A percentile compares a stretch with the other conserved stretches of the same genome.
These are phyloP conservation scores for Chaetomiaceae sp. DNA, from an alignment of 2,329 filamentous ascomycete species.

Conservation along the genomic window DNA sequence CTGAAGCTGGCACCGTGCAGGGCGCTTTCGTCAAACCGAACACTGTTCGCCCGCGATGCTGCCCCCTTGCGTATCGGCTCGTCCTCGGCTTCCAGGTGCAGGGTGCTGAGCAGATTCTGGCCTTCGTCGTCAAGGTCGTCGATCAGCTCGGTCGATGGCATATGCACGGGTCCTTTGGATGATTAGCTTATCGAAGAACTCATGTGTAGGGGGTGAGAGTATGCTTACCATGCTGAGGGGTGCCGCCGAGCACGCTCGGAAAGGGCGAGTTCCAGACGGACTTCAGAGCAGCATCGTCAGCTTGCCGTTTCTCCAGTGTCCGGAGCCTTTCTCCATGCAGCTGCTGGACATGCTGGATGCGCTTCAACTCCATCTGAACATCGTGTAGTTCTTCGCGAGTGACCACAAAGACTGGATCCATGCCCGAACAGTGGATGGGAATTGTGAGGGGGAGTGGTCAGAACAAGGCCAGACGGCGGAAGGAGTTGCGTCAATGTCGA, in stretches of 20 bases:
- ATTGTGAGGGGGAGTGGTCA: background rate
- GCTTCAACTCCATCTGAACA: conserved; percentile 67
- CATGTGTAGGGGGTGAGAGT: background rate
- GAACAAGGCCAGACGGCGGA: background rate
- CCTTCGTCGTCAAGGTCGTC: conserved; percentile 80
- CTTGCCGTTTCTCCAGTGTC: conserved; percentile 61
- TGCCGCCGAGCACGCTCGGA: conserved; percentile 75
- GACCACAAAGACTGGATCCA: conserved; percentile 60
- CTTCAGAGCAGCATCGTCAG: conserved; percentile 65
- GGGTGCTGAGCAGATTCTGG: conserved; percentile 70
- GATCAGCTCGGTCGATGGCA: conserved; percentile 62
- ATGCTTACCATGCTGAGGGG: conserved; percentile 76
- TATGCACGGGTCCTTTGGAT: conserved; percentile 66
- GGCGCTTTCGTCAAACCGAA: conserved; percentile 94
- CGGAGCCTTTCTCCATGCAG: conserved; percentile 59
- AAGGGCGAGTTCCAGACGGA: conserved; percentile 95
- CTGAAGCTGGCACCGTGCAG: conserved; percentile 83
- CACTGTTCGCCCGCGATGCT: conserved; percentile 90
- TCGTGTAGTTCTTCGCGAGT: conserved; percentile 62
- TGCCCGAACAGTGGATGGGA: conserved; percentile 36
- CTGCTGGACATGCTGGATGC: conserved; percentile 59
- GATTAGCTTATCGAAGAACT: conserved; percentile 17
- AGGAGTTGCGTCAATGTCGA: conserved; percentile 13
- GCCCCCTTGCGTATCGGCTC: conserved; percentile 79
- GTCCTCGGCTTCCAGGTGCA: conserved; percentile 84